Conservation (phyloP, 768 basidiomycete genomes). For the Cubamyces sp. region DNA sequence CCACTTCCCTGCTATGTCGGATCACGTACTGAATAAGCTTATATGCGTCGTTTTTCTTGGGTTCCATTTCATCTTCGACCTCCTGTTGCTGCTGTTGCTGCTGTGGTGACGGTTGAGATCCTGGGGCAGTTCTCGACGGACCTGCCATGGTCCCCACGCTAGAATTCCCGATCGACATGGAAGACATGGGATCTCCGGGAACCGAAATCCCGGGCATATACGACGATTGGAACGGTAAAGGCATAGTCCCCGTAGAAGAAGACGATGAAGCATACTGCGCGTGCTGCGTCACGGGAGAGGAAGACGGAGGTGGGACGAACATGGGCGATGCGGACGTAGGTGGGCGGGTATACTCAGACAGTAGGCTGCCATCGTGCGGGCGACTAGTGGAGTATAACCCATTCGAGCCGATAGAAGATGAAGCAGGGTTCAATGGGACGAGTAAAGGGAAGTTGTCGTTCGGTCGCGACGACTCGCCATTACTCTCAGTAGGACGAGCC, state of each 20-base stretch:
- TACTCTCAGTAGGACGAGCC: conserved; percentile 38
- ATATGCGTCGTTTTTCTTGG: conserved; percentile 77
- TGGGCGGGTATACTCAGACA: conserved; percentile 63
- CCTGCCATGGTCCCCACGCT: conserved; percentile 37
- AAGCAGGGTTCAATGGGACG: conserved; percentile 52
- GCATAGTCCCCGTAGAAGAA: conserved; percentile 37
- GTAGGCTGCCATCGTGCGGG: conserved; percentile 53
- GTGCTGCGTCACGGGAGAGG: conserved; percentile 37
- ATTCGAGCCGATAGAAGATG: conserved; percentile 38
- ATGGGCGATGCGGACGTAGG: conserved; percentile 58
- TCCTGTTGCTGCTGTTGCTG: conserved; percentile 15
- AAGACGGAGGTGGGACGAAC: conserved; percentile 54
- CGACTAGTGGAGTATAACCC: conserved; percentile 52
- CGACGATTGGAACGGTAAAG: conserved; percentile 38
- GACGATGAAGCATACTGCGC: conserved; percentile 39
- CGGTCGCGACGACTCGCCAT: conserved; percentile 39
- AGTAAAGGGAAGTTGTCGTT: conserved; percentile 57
- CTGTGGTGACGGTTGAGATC: conserved; percentile 5
- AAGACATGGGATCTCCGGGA: conserved; percentile 56
- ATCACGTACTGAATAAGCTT: conserved; percentile 74
- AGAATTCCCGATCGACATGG: conserved; percentile 49
- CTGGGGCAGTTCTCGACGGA: conserved; percentile 29
- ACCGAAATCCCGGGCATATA: conserved; percentile 65
- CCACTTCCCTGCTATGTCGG: not conserved
- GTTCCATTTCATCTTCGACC: conserved; percentile 66